Base-by-base conservation (phyloP, 331 rosid species). In the Malus hybrid region DNA sequence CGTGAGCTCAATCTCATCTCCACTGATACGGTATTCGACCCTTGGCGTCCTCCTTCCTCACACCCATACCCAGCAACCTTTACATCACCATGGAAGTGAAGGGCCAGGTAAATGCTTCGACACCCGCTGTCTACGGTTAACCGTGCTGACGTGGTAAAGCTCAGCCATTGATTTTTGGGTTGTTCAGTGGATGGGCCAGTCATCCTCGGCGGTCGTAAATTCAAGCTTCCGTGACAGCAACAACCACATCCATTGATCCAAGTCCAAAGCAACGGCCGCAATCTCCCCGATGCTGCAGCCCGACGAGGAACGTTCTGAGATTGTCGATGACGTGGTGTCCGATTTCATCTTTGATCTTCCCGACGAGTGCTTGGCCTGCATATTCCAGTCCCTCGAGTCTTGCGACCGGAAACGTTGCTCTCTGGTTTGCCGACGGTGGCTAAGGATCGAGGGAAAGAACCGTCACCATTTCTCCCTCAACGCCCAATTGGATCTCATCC, bases 1-100 rank as follows among this genome's bases (percentile, higher is more conserved):
- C 96, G 92, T 5, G 99, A 94, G 90, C 80, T 92, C 90, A 97
- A 94, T 92, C 95, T 94, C 71, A 82, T 94, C 66, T 91, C 96
- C 14, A 60, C 81, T 11, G 97, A 90, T 5, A 92, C 92, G 20
- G 83, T 94, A 26, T 18, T 66, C 32, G 92, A 94, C 70, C 93
- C 92, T 42, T 82, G 96, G n/a, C n/a, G n/a, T n/a, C n/a, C n/a
- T n/a, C n/a, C n/a, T n/a, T n/a, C n/a, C n/a, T n/a, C n/a, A n/a
- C n/a, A n/a, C n/a, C n/a, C n/a, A n/a, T n/a, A n/a, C n/a, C n/a
- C n/a, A n/a, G n/a, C n/a, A n/a, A n/a, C n/a, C n/a, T n/a, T n/a
- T n/a, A n/a, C n/a, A n/a, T n/a, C n/a, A n/a, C n/a, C n/a, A n/a
- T n/a, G n/a, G n/a, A n/a, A n/a, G n/a, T n/a, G n/a, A n/a, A n/a